These are phyloP conservation scores for Kwoniella dejecticola DNA, from an alignment of 768 basidiomycete species.

Conservation along the genomic window DNA sequence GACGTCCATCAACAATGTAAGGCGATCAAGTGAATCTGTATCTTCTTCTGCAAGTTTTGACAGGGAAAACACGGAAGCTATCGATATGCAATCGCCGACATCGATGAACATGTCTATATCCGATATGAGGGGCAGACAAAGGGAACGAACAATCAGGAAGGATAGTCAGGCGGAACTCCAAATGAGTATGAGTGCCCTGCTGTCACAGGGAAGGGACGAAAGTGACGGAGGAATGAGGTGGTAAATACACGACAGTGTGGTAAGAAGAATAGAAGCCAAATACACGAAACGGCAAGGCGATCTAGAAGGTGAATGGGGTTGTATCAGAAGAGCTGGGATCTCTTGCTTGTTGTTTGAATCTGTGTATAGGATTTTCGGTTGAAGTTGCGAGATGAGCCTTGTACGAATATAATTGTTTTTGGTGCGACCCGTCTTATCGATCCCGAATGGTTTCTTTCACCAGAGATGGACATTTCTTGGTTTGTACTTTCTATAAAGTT, in stretches of 20 bases:
- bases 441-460: too few relatives aligned
- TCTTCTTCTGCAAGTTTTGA: slow-evolving; percentile 16
- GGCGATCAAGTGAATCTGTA: slow-evolving; percentile 28
- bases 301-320: too few relatives aligned
- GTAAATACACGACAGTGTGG: slow-evolving; percentile 8
- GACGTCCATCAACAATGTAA: slow-evolving; percentile 10
- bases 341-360: too few relatives aligned
- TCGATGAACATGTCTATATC: slow-evolving; percentile 6
- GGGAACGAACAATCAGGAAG: slow-evolving; percentile 20
- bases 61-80: slow-evolving; percentile 4
- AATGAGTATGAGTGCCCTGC: slow-evolving; percentile 34
- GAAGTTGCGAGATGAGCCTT: too few relatives aligned
- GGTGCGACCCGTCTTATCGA: too few relatives aligned
- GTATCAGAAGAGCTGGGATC: too few relatives aligned
- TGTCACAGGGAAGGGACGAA: slow-evolving; percentile 25
- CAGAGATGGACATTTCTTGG: too few relatives aligned
- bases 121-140: slow-evolving; percentile 25
- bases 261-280: not conserved
- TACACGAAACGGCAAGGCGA: not conserved
- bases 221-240: slow-evolving; percentile 39
- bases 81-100: slow-evolving; percentile 9
- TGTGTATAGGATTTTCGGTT: too few relatives aligned
- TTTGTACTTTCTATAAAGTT: too few relatives aligned
- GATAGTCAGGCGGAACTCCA: slow-evolving; percentile 31
- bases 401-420: too few relatives aligned